Evolutionary conservation across 2,329 filamentous ascomycete genomes (phyloP), one percentile per base, ranked within the genome.

Genomic region (Uncinocarpus reesii): DNA sequence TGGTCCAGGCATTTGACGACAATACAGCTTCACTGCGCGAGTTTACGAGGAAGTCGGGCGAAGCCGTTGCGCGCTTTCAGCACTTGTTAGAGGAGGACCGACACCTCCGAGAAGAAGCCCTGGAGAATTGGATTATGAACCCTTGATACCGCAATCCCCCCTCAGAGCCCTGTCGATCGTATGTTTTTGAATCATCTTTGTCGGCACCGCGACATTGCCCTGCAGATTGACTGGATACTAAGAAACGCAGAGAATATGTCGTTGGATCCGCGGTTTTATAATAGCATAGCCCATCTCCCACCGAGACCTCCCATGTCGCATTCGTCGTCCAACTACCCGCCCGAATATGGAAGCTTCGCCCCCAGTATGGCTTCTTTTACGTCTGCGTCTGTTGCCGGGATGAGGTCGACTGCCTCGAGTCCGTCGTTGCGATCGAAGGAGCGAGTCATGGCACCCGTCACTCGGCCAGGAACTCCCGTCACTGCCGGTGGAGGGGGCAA

Each of bases 371-470:
- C 60, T 24, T 65, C 49, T 2, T 45, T 63, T 34, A 62, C 64
- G 7, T 62, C 61, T 35, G 63, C 66, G 34, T 67, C 65, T 2
- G 57, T 61, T 7, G 62, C 63, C 1, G 55, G 55, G 1, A 51
- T 68, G 44, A 55, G 61, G 35, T 88, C 84, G 16, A 82, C 79
- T 48, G 85, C 85, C 42, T 89, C 85, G 47, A 89, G 83, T 50
- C 85, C 85, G 29, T 88, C 84, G 21, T 70, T 90, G 58, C 78
- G 85, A 52, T 83, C 83, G 32, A 78, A 80, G 62, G 83, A 86
- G 69, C 78, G 78, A 43, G 77, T 76, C n/a, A 66, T 80, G 32
- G 75, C 79, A 21, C 65, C 76, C 15, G 47, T 60, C 51, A 71
- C 50, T 38, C 73, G 58, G 70, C 71, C 57, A 74, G 70, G 62